Percentiles rank a stretch among this genome's conserved stretches.
Conservation (phyloP, 345 rosid species). For the Brassica napus region Da-Ae NC_063447.1:40362501-40363000, state of each 20-base stretch:
- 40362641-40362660: not conserved
- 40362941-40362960: slow-evolving; percentile 91
- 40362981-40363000: slow-evolving; percentile 45
- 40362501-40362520: slow-evolving; percentile 68
- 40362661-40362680: slow-evolving; percentile 15
- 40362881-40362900: slow-evolving; percentile 47
- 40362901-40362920: slow-evolving; percentile 67
- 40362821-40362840: slow-evolving; percentile 30
- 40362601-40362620: slow-evolving; percentile 23
- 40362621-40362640: not conserved
- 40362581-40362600: slow-evolving; percentile 69
- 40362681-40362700: slow-evolving; percentile 24
- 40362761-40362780: slow-evolving; percentile 98
- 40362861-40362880: slow-evolving; percentile 7
- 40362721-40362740: slow-evolving; percentile 70
- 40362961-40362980: slow-evolving; percentile 83
- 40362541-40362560: slow-evolving; percentile 90
- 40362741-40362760: slow-evolving; percentile 95
- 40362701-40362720: slow-evolving; percentile 61
- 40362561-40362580: slow-evolving; percentile 63
- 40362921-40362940: slow-evolving; percentile 97
- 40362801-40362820: slow-evolving; percentile 83
- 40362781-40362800: slow-evolving; percentile 86
- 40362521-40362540: slow-evolving; percentile 85
- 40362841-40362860: not conserved